Evolutionary conservation across 75 land plant species (phyloP).

Genomic region (Selaginella moellendorffii): DNA sequence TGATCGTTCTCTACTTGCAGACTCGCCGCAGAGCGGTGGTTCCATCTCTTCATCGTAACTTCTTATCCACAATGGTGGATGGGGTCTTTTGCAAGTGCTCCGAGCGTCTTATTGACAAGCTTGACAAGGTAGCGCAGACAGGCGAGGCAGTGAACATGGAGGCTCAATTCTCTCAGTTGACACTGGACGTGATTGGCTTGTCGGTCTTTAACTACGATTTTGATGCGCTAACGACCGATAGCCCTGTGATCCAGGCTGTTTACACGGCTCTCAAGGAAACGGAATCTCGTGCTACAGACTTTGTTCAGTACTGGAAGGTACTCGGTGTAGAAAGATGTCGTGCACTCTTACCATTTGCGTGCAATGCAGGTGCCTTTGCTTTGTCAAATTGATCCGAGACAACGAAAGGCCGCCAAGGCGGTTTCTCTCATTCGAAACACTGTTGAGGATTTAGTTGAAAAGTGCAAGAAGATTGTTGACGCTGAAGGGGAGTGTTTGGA

Average conservation of each 20-base stretch:
- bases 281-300: slow-evolving; percentile 81
- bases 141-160: slow-evolving; percentile 83
- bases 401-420: slow-evolving; percentile 79
- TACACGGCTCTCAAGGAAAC: slow-evolving; percentile 97
- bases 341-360: background rate
- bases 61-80: slow-evolving; percentile 79
- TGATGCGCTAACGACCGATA: slow-evolving; percentile 68
- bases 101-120: slow-evolving; percentile 58
- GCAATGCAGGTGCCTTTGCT: slow-evolving; percentile 45
- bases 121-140: slow-evolving; percentile 24
- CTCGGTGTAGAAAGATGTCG: background rate
- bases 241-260: slow-evolving; percentile 92
- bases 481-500: slow-evolving; percentile 63
- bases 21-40: slow-evolving; percentile 81
- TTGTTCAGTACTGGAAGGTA: slow-evolving; percentile 98
- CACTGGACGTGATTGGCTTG: slow-evolving; percentile 90
- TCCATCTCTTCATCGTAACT: slow-evolving; percentile 88
- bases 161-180: slow-evolving; percentile 74
- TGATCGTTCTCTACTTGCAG: slow-evolving; percentile 27
- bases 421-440: slow-evolving; percentile 61
- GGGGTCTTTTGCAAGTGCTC: slow-evolving; percentile 82
- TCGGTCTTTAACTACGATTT: slow-evolving; percentile 92
- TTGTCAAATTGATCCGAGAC: slow-evolving; percentile 83
- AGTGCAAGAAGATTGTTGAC: slow-evolving; percentile 86
- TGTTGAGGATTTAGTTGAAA: slow-evolving; percentile 69